Conservation (phyloP, 768 basidiomycete species). For the Piloderma croceum region DNA sequence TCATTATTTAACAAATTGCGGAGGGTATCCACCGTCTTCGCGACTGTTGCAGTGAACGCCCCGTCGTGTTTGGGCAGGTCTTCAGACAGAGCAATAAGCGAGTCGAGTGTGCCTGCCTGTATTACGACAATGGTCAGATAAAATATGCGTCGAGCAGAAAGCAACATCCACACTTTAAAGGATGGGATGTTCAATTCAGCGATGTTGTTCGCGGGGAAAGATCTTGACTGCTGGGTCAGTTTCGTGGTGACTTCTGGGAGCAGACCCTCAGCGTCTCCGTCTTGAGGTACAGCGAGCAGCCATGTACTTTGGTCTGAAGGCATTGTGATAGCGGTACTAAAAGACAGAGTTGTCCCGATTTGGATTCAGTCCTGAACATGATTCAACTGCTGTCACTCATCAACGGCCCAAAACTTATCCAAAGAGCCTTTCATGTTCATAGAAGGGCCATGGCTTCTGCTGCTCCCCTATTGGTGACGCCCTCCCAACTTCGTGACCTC, state of each 20-base stretch:
- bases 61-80: conserved; percentile 87
- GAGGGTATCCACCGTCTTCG: conserved; percentile 91
- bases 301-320: conserved; percentile 96
- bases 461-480: conserved; percentile 49
- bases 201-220: conserved; percentile 40
- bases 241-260: conserved; percentile 61
- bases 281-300: conserved; percentile 81
- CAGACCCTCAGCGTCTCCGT: conserved; percentile 78
- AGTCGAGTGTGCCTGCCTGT: conserved; percentile 91
- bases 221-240: conserved; percentile 52
- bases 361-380: no score
- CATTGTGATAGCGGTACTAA: conserved; percentile 59
- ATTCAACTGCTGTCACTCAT: no score
- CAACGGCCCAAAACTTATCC: no score
- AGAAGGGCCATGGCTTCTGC: conserved; percentile 34
- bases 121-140: conserved; percentile 1
- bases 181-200: conserved; percentile 72
- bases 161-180: conserved; percentile 67
- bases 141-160: background rate
- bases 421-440: no score
- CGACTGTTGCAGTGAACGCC: conserved; percentile 81
- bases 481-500: conserved; percentile 39
- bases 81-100: conserved; percentile 84
- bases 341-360: no score
- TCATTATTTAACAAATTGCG: conserved; percentile 89